Evolutionary conservation across 768 basidiomycete genomes (phyloP).

Genomic region (Suillus paluster): DNA sequence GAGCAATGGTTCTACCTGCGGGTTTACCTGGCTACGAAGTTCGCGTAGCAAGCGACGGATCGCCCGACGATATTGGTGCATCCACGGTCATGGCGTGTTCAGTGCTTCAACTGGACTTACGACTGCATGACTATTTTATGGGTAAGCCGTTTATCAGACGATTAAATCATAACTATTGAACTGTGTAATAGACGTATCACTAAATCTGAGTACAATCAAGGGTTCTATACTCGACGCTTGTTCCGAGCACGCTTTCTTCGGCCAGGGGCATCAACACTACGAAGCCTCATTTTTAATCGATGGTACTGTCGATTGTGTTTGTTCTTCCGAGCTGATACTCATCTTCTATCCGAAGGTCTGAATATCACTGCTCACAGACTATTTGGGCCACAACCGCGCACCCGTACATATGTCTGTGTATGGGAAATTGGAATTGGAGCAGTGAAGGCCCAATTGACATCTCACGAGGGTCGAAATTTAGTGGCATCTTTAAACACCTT

Average conservation of each 20-base stretch:
- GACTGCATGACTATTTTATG: constrained; percentile 89
- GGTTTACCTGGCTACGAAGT: constrained; percentile 67
- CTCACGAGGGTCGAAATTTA: constrained; percentile 55
- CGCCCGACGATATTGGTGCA: constrained; percentile 50
- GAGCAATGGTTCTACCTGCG: constrained; percentile 65
- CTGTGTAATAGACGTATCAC: constrained; percentile 64
- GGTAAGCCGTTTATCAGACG: constrained; percentile 47
- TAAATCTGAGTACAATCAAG: constrained; percentile 68
- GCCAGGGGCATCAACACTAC: constrained; percentile 17
- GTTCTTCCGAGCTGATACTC: constrained; percentile 9
- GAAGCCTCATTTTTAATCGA: constrained; percentile 53
- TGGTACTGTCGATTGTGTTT: constrained; percentile 34
- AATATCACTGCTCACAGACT: constrained; percentile 83
- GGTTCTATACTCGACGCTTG: constrained; percentile 55
- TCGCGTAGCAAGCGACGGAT: constrained; percentile 16
- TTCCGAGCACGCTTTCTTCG: constrained; percentile 45
- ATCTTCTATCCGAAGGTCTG: constrained; percentile 51
- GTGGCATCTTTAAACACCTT: constrained; percentile 61
- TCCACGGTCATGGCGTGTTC: constrained; percentile 63
- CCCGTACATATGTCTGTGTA: constrained; percentile 86
- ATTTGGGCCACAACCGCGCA: constrained; percentile 87
- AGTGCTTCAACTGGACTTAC: constrained; percentile 73
- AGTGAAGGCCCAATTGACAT: constrained; percentile 59
- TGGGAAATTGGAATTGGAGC: constrained; percentile 87
- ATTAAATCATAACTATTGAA: constrained; percentile 15